Percentiles rank a stretch among this genome's conserved stretches.
Conservation (phyloP, 1,139 yeast species). For the Taphrina communis region DNA sequence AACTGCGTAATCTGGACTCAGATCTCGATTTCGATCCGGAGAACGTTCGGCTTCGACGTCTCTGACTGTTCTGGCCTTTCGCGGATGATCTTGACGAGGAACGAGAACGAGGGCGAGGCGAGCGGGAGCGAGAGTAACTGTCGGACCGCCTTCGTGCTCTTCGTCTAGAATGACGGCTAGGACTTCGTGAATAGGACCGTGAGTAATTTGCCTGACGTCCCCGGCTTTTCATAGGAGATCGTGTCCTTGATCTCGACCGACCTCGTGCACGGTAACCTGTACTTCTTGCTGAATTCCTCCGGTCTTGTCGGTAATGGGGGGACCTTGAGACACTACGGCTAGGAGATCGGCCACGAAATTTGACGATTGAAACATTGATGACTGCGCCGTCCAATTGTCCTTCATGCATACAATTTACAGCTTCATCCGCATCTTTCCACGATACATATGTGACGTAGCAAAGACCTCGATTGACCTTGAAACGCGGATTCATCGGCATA, state of each 20-base stretch:
- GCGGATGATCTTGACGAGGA: neutral
- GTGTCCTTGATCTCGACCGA: constrained; percentile 5
- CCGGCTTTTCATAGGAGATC: neutral
- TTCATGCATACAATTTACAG: constrained; percentile 45
- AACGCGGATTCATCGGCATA: constrained; percentile 43
- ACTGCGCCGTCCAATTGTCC: constrained; percentile 41
- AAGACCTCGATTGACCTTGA: constrained; percentile 38
- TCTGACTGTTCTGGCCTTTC: neutral
- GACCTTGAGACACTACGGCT: constrained; percentile 13
- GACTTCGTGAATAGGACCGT: neutral
- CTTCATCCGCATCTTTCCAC: constrained; percentile 43
- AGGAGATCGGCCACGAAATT: neutral
- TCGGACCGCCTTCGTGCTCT: constrained; percentile 3
- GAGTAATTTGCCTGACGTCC: neutral
- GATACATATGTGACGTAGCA: constrained; percentile 43
- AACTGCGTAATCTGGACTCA: constrained; percentile 11
- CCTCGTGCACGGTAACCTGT: neutral
- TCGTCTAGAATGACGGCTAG: neutral
- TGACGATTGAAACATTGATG: neutral
- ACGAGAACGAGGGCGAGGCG: constrained; percentile 10
- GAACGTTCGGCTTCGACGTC: neutral
- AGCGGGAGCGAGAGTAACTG: constrained; percentile 7
- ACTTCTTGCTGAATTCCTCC: neutral
- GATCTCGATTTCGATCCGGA: constrained; percentile 4
- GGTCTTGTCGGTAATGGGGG: neutral